A percentile compares a stretch with the other conserved stretches of the same genome.
phyloP scores from a whole-genome alignment of 139 green algal genomes.

The Pedinophyceae sp. region DNA sequence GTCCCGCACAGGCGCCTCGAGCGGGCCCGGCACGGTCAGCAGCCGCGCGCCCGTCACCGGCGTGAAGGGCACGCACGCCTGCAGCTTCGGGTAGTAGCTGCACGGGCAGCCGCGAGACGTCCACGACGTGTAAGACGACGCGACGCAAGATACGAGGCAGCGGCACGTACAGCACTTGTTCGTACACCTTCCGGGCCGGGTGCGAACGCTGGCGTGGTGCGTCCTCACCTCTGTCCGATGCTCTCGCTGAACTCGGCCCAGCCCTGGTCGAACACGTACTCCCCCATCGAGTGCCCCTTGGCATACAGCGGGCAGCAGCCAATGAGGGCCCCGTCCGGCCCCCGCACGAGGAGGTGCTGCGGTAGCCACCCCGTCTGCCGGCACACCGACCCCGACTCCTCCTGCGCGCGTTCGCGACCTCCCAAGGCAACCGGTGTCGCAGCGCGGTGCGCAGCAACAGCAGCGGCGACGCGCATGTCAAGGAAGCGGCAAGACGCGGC shows the following conservation, averaged over 20 bases:
- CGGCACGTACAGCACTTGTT: too few relatives aligned
- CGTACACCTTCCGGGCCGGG: too few relatives aligned
- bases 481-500: too few relatives aligned
- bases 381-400: neutral
- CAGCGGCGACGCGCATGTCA: too few relatives aligned
- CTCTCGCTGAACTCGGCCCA: neutral
- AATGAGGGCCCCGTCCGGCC: neutral
- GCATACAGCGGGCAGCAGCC: neutral
- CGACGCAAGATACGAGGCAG: too few relatives aligned
- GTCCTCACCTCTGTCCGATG: too few relatives aligned
- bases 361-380: neutral
- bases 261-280: neutral
- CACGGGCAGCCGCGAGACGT: too few relatives aligned
- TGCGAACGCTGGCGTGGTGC: too few relatives aligned
- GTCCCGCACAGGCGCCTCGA: conserved; percentile 13
- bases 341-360: neutral
- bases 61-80: conserved; percentile 78
- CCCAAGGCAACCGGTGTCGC: too few relatives aligned
- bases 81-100: conserved; percentile 54
- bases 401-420: too few relatives aligned
- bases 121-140: too few relatives aligned
- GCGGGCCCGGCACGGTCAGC: conserved; percentile 17
- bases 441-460: too few relatives aligned
- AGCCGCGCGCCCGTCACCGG: conserved; percentile 54
- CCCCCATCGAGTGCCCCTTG: neutral